Conservation (phyloP, 148 eudicot species). For the Camellia lanceoleosa region DNA sequence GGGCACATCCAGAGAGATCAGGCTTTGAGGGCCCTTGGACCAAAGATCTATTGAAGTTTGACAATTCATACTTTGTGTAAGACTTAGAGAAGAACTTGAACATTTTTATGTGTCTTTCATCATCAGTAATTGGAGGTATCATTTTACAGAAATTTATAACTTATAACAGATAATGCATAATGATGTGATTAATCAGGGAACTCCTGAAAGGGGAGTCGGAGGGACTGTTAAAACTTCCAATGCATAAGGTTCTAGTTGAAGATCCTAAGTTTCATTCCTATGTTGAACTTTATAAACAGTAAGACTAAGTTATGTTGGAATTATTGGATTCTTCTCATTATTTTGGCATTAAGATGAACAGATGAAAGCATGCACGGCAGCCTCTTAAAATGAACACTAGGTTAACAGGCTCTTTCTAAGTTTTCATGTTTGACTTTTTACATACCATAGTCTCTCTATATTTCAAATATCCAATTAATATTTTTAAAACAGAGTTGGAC, state of each 20-base stretch:
- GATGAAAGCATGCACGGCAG: background rate
- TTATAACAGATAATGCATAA: background rate
- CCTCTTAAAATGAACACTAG: background rate
- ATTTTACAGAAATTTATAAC: background rate
- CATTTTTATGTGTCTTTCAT: background rate
- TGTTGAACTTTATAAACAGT: slow-evolving; percentile 75
- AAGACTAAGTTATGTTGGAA: slow-evolving; percentile 4
- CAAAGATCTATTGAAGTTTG: no score
- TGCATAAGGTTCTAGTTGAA: slow-evolving; percentile 62
- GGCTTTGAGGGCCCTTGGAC: no score
- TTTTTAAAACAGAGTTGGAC: background rate
- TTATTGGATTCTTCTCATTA: background rate
- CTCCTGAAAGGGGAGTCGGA: slow-evolving; percentile 53
- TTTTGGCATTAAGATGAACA: background rate
- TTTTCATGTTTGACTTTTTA: background rate
- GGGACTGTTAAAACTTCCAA: slow-evolving; percentile 73
- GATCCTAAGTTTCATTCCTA: slow-evolving; percentile 60
- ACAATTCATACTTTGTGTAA: slow-evolving; percentile 46
- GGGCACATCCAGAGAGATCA: slow-evolving; percentile 24
- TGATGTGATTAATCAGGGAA: slow-evolving; percentile 45
- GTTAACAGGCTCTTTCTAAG: background rate
- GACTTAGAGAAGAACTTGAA: slow-evolving; percentile 13
- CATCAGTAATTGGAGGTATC: background rate
- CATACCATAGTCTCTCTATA: background rate
- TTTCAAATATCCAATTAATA: no score